Conservation (phyloP, 2,329 filamentous ascomycete genomes). For the Berkeleyomyces rouxiae region DNA sequence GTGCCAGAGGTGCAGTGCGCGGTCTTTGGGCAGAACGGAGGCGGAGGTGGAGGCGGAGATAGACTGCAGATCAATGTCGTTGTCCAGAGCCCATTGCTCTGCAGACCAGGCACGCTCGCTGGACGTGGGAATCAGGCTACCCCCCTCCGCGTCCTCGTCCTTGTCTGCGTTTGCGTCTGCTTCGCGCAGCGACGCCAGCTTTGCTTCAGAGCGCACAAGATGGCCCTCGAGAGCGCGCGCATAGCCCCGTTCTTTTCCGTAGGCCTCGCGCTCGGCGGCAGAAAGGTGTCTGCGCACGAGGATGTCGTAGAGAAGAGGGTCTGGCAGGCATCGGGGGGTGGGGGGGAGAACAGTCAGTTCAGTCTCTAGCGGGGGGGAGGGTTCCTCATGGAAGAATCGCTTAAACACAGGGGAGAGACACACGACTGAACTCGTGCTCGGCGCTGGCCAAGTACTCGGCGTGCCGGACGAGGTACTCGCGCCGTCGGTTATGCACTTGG, state of each 20-base stretch:
- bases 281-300: conserved; percentile 65
- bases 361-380: not conserved
- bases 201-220: conserved; percentile 58
- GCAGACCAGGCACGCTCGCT: not conserved
- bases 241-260: conserved; percentile 60
- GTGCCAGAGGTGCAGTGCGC: conserved; percentile 52
- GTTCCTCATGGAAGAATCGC: not conserved
- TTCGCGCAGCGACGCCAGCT: conserved; percentile 32
- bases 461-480: conserved; percentile 56
- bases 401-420: conserved; percentile 10
- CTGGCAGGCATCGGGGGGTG: conserved; percentile 21
- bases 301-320: conserved; percentile 68
- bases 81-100: not conserved
- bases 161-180: not conserved
- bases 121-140: not conserved
- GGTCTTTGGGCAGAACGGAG: conserved; percentile 28
- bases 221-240: conserved; percentile 65
- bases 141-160: not conserved
- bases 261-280: conserved; percentile 52
- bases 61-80: not conserved
- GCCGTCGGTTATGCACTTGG: conserved; percentile 55
- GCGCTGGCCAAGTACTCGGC: conserved; percentile 49
- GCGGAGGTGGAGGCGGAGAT: not conserved
- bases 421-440: conserved; percentile 40
- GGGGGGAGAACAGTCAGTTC: not conserved